Percentiles rank a stretch among this genome's conserved stretches.
phyloP scores from a whole-genome alignment of 2,329 filamentous ascomycete genomes.

The Fusarium siculi region DNA sequence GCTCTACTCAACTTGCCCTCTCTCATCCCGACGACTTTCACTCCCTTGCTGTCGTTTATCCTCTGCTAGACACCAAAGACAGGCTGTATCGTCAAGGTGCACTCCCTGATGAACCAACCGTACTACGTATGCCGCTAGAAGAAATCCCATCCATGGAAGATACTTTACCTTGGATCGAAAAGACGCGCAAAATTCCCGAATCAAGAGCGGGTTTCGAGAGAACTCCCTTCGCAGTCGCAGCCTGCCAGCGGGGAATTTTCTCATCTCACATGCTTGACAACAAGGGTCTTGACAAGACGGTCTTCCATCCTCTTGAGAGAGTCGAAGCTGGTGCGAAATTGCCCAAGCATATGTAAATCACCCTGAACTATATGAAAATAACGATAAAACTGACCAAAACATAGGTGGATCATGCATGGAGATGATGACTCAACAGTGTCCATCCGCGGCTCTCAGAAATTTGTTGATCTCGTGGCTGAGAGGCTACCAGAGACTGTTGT shows the following conservation, averaged over 20 bases:
- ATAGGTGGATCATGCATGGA: slow-evolving; percentile 40
- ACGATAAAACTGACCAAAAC: neutral
- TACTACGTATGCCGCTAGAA: slow-evolving; percentile 5
- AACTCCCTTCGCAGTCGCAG: slow-evolving; percentile 12
- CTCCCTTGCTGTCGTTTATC: slow-evolving; percentile 34
- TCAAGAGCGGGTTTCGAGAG: slow-evolving; percentile 27
- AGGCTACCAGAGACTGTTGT: slow-evolving; percentile 11
- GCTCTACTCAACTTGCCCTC: slow-evolving; percentile 31
- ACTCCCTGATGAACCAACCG: slow-evolving; percentile 3
- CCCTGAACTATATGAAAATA: rapidly evolving
- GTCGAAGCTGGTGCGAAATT: slow-evolving; percentile 23
- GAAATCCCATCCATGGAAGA: slow-evolving; percentile 26
- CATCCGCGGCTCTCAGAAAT: slow-evolving; percentile 4
- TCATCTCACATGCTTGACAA: slow-evolving; percentile 27
- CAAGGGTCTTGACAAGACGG: neutral
- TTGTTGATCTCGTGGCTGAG: slow-evolving; percentile 11
- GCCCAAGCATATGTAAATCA: slow-evolving; percentile 1
- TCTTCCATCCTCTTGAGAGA: slow-evolving; percentile 29
- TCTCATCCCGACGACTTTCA: slow-evolving; percentile 37
- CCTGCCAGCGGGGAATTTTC: slow-evolving; percentile 26
- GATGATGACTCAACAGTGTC: slow-evolving; percentile 28
- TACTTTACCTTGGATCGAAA: slow-evolving; percentile 32
- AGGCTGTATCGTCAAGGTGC: slow-evolving; percentile 21
- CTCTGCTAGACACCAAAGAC: slow-evolving; percentile 37
- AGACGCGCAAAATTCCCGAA: neutral